Conservation (phyloP, 768 basidiomycete genomes). For the Tricholomella constricta region DNA sequence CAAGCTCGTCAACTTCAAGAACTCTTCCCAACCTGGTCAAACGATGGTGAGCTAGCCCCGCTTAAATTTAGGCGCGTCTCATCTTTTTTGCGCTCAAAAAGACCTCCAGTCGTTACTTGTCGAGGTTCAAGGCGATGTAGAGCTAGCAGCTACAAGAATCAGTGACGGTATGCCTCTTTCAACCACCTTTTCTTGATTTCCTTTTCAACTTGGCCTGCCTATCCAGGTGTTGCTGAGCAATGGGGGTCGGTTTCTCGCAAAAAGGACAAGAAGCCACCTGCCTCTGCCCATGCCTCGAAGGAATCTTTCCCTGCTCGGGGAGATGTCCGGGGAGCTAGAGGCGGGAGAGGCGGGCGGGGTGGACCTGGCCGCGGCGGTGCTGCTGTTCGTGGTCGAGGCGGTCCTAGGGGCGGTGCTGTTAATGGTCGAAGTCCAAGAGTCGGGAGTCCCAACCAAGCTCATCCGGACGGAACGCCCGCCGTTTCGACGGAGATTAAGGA, state of each 20-base stretch:
- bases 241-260: constrained; percentile 86
- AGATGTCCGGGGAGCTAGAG: constrained; percentile 64
- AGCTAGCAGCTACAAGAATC: constrained; percentile 72
- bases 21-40: constrained; percentile 67
- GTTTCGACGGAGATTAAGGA: constrained; percentile 23
- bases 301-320: constrained; percentile 50
- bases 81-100: constrained; percentile 26
- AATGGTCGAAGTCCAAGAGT: constrained; percentile 44
- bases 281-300: constrained; percentile 48
- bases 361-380: constrained; percentile 63
- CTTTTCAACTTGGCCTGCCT: constrained; percentile 19
- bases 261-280: constrained; percentile 78
- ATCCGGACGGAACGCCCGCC: constrained; percentile 25
- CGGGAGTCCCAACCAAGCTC: constrained; percentile 32
- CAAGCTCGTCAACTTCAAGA: constrained; percentile 70
- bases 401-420: constrained; percentile 41
- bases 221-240: constrained; percentile 68
- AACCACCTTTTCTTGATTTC: constrained; percentile 10
- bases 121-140: constrained; percentile 70
- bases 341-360: constrained; percentile 57
- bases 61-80: constrained; percentile 24
- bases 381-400: constrained; percentile 49
- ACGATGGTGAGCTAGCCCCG: constrained; percentile 53
- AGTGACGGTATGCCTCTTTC: constrained; percentile 58
- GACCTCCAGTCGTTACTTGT: constrained; percentile 71